Percentiles rank a stretch among this genome's conserved stretches.
phyloP scores from a whole-genome alignment of 768 basidiomycete species.

The Termitomyces sp. region DNA sequence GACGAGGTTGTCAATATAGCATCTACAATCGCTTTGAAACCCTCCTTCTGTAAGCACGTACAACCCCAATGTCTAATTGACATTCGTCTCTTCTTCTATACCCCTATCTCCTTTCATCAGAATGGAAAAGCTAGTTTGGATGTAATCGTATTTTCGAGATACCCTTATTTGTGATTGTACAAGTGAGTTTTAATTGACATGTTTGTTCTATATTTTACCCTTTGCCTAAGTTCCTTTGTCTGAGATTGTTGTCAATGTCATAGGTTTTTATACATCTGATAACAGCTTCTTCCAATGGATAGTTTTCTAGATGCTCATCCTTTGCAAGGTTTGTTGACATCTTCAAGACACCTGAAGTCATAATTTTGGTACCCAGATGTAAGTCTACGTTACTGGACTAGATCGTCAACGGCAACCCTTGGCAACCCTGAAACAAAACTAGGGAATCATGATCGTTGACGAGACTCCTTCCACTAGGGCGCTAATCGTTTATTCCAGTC shows the following conservation, averaged over 20 bases:
- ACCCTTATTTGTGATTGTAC: neutral
- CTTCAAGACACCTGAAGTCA: no score
- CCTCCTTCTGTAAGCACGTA: conserved; percentile 44
- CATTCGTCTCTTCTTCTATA: neutral
- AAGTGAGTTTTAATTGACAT: neutral
- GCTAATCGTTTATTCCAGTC: no score
- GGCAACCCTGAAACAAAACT: no score
- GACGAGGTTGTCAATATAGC: conserved; percentile 24
- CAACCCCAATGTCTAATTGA: conserved; percentile 11
- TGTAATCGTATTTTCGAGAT: conserved; percentile 7
- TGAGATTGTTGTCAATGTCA: neutral
- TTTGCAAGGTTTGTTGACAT: neutral
- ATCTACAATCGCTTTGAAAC: conserved; percentile 57
- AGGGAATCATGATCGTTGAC: no score
- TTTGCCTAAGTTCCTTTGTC: neutral
- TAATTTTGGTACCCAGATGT: no score
- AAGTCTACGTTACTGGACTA: no score
- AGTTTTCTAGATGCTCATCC: neutral
- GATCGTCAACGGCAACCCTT: no score
- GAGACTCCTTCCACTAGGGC: no score
- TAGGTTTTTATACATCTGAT: neutral
- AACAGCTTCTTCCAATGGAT: neutral
- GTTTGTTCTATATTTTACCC: neutral
- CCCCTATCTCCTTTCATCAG: neutral
- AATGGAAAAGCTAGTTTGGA: conserved; percentile 4